phyloP scores from a whole-genome alignment of 2,329 filamentous ascomycete species.

The Fusarium coicis region DNA sequence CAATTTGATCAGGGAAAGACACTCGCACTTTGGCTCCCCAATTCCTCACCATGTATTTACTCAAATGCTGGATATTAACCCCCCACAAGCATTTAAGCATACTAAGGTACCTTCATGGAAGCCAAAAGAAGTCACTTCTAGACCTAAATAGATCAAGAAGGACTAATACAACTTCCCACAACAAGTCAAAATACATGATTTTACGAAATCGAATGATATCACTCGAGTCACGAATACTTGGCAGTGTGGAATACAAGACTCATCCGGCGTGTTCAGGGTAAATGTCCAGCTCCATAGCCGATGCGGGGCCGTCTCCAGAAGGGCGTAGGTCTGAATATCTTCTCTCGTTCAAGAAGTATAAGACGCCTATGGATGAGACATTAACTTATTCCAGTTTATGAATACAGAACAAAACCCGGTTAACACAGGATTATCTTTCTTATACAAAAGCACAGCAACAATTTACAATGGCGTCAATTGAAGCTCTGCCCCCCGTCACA shows the following conservation, averaged over 20 bases:
- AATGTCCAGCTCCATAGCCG: conserved; percentile 6
- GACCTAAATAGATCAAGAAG: neutral
- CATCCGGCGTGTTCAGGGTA: conserved; percentile 29
- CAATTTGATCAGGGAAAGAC: too few relatives aligned
- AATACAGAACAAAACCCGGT: neutral
- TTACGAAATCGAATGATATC: neutral
- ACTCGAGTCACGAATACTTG: neutral
- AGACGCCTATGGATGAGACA: neutral
- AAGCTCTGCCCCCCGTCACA: conserved; percentile 36
- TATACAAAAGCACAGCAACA: neutral
- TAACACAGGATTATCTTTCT: neutral
- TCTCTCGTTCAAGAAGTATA: conserved; percentile 6
- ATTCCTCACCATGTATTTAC: neutral
- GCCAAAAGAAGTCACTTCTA: neutral
- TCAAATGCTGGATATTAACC: too few relatives aligned
- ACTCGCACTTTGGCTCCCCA: neutral
- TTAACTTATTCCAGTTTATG: neutral
- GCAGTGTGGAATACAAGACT: conserved; percentile 8
- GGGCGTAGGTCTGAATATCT: neutral
- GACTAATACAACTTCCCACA: neutral
- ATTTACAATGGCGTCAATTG: conserved; percentile 32
- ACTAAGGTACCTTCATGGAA: too few relatives aligned
- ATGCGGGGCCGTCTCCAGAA: conserved; percentile 18
- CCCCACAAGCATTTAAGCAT: neutral
- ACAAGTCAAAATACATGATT: neutral